Conservation (phyloP, 352 stramenopile genomes). For the Blastocystis sp. region DNA sequence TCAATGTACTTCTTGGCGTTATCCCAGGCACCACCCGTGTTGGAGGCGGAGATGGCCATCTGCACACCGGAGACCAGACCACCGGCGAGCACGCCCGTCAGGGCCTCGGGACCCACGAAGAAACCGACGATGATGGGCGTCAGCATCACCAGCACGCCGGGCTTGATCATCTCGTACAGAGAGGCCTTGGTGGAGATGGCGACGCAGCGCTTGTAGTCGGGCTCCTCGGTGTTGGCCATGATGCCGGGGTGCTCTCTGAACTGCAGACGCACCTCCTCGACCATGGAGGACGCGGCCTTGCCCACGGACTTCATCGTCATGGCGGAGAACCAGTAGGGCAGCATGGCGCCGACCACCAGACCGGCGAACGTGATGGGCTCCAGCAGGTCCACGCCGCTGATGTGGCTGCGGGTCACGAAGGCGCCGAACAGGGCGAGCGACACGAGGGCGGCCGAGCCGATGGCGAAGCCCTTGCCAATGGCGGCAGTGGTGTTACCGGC, state of each 20-base stretch:
- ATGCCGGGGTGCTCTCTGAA: constrained; percentile 92
- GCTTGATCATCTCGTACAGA: constrained; percentile 96
- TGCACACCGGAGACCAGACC: constrained; percentile 91
- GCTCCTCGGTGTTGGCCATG: constrained; percentile 72
- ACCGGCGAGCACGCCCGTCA: constrained; percentile 93
- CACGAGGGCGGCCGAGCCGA: constrained; percentile 95
- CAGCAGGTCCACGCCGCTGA: constrained; percentile 77
- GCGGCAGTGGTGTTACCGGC: constrained; percentile 97
- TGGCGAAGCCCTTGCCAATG: constrained; percentile 98
- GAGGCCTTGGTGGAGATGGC: constrained; percentile 97
- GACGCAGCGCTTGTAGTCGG: constrained; percentile 91
- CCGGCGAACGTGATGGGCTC: constrained; percentile 94
- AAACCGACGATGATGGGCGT: constrained; percentile 93
- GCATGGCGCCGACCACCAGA: constrained; percentile 97
- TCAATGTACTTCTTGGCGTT: constrained; percentile 99
- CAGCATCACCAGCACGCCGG: constrained; percentile 94
- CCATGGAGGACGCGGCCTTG: constrained; percentile 95
- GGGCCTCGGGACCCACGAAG: constrained; percentile 93
- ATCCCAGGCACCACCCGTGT: constrained; percentile 98
- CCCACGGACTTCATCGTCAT: constrained; percentile 99
- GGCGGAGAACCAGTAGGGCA: constrained; percentile 98
- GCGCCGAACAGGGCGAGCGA: constrained; percentile 95
- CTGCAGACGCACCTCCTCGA: constrained; percentile 97
- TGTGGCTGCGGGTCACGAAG: constrained; percentile 93
- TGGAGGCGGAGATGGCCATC: constrained; percentile 97